Evolutionary conservation across 352 stramenopile species (phyloP), one percentile per base, ranked within the genome.

Genomic region (Phytophthora fragariae): DNA sequence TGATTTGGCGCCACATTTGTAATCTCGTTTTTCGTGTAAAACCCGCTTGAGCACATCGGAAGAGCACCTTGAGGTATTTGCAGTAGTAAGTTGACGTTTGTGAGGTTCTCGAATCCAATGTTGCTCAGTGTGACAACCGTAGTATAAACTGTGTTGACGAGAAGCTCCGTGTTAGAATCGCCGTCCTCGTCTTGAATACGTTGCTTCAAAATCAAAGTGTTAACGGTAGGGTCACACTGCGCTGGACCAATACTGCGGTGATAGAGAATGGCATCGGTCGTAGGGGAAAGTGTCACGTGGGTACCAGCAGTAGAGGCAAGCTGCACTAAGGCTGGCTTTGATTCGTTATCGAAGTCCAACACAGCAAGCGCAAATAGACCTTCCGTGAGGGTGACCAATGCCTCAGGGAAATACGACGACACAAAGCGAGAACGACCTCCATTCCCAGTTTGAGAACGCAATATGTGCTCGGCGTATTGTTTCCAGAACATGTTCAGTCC

Each of bases 31-130:
- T 80, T 86, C 5, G 81, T 87, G 72, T 86, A 86, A 65, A 86
- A 89, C 1, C 76, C 73, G 52, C 39, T 65, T 15, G 63, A 63
- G 10, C 57, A 68, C 37, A 92, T 62, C 8, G 86, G 86, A 68
- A 89, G 66, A 24, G 84, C 57, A 17, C 86, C 86, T 62, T 83
- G 75, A 2, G 86, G 86, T 49, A 94, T 89, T 70, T 94, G 86
- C 37, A 90, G 60, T n/a, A 94, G 61, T 35, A 92, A 50, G 19
- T 88, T 83, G 12, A 92, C 56, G 49, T 73, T 64, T 9, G 35
- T 73, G 12, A 80, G 68, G 12, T 73, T 27, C 3, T 65, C 57
- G 1, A 75, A 75, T 8, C 71, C 73, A 65, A 92, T 83, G 59
- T 93, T 93, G 57, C 76, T 92, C 14, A 92, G 54, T 21, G 77